These are phyloP conservation scores for Umbelopsis sp. DNA, from an alignment of 192 early-diverging fungal genomes.

Conservation along the genomic window DNA sequence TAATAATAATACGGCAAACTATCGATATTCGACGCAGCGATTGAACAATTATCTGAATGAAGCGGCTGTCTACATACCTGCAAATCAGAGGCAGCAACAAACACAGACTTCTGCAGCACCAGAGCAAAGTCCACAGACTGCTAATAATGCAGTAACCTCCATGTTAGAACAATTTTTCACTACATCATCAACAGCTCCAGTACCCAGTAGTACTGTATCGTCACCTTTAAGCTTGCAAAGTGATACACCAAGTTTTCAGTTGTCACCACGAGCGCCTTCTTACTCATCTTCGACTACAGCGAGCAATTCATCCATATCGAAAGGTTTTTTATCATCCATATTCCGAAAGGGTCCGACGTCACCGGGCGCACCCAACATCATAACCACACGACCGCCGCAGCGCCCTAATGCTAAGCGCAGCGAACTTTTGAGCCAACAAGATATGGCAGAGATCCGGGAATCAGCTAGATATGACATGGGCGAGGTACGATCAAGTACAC, in stretches of 20 bases:
- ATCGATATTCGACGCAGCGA: not conserved
- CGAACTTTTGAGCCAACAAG: not conserved
- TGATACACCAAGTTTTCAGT: not conserved
- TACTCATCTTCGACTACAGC: not conserved
- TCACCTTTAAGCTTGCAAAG: not conserved
- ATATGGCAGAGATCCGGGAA: slow-evolving; percentile 4
- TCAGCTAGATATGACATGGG: not conserved
- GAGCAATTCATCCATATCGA: not conserved
- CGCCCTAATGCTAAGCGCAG: not conserved
- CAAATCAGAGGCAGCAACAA: not conserved
- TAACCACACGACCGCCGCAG: not conserved
- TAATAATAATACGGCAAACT: not conserved
- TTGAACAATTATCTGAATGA: not conserved
- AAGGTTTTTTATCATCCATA: not conserved
- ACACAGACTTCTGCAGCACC: not conserved
- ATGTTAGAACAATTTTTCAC: not conserved
- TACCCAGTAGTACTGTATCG: not conserved
- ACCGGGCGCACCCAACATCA: not conserved
- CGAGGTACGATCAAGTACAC: not conserved
- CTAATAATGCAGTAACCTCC: not conserved
- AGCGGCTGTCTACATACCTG: not conserved
- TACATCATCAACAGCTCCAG: not conserved
- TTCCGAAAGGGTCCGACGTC: not conserved
- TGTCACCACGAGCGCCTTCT: not conserved
- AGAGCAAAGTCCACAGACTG: not conserved